Evolutionary conservation across 202 grass and related monocot genomes (phyloP).

Genomic region (Setaria viridis): DNA sequence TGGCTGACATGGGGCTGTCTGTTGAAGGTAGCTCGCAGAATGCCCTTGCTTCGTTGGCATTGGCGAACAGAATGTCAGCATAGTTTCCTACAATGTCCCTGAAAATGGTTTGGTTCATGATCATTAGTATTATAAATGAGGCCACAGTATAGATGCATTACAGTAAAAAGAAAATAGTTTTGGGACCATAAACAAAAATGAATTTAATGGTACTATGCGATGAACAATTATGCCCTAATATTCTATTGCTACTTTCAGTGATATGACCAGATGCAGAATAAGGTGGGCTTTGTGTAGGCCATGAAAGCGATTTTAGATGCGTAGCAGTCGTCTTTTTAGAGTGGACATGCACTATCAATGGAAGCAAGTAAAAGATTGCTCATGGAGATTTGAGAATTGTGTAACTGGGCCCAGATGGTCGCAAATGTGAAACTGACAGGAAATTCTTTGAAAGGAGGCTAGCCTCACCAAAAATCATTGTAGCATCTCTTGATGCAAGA

Average conservation of each 20-base stretch:
- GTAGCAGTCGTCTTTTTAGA: not conserved
- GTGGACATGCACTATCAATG: slow-evolving; percentile 8
- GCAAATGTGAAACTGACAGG: slow-evolving; percentile 16
- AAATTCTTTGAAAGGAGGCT: not conserved
- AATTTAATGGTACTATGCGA: not conserved
- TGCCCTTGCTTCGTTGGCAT: slow-evolving; percentile 75
- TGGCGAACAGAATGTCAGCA: slow-evolving; percentile 88
- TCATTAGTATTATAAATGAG: slow-evolving; percentile 12
- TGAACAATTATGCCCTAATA: slow-evolving; percentile 22
- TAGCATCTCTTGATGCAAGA: slow-evolving; percentile 92
- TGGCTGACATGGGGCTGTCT: slow-evolving; percentile 66
- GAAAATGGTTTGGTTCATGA: slow-evolving; percentile 21
- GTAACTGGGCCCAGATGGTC: not conserved
- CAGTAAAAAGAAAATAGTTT: not conserved
- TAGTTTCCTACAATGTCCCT: slow-evolving; percentile 90
- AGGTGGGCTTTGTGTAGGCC: not conserved
- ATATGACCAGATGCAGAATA: slow-evolving; percentile 30
- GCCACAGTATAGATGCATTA: not conserved
- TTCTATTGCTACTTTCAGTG: slow-evolving; percentile 15
- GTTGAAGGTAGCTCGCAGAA: slow-evolving; percentile 65
- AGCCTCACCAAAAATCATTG: slow-evolving; percentile 83
- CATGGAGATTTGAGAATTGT: not conserved
- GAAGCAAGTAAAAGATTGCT: slow-evolving; percentile 25
- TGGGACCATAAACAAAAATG: not conserved
- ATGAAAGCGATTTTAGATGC: slow-evolving; percentile 3